Evolutionary conservation across 106 monocot species (phyloP).

Genomic region (Ottelia alismoides): DNA sequence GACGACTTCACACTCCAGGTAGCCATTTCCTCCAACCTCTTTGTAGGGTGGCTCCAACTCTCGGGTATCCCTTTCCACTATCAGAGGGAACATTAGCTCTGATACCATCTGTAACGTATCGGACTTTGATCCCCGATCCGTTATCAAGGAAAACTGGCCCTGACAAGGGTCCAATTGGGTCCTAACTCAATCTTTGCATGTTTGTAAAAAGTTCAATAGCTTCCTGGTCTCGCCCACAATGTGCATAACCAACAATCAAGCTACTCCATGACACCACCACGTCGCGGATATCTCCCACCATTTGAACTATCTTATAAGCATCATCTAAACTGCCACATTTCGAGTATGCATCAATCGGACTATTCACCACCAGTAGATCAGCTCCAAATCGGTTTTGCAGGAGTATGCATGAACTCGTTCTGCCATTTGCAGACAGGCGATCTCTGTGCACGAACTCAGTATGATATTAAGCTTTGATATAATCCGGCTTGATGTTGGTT

Average conservation of each 20-base stretch:
- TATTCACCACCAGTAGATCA: conserved; percentile 29
- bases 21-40: no score
- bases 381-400: conserved; percentile 34
- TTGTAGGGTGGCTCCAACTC: no score
- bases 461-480: conserved; percentile 31
- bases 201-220: conserved; percentile 32
- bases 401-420: conserved; percentile 44
- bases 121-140: no score
- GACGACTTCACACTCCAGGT: no score
- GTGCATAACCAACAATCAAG: conserved; percentile 51
- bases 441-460: conserved; percentile 40
- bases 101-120: no score
- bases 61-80: no score
- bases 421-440: conserved; percentile 26
- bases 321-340: conserved; percentile 58
- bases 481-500: conserved; percentile 13
- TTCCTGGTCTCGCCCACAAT: conserved; percentile 45
- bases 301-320: conserved; percentile 30
- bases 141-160: no score
- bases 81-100: no score
- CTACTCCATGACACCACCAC: conserved; percentile 47
- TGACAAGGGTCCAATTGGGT: no score
- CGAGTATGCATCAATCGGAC: conserved; percentile 60
- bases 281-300: conserved; percentile 16
- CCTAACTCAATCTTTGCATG: conserved; percentile 39